Base-by-base conservation (phyloP, 306 rosid genomes). In the Cicer pinnatifidum region DNA sequence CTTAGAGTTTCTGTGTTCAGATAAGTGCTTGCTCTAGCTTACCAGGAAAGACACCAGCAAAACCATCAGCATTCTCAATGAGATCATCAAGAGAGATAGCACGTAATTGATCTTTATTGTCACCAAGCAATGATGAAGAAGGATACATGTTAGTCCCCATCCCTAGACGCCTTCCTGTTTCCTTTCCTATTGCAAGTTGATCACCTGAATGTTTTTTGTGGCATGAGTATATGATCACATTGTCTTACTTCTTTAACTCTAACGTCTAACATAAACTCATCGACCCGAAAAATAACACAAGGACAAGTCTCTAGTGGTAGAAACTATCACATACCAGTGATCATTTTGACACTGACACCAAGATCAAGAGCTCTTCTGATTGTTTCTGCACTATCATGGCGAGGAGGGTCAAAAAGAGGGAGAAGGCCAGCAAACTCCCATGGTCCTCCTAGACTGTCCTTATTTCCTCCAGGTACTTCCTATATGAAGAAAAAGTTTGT, bases 81-180 rank as follows among this genome's bases (percentile, higher is more conserved):
- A 88, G 96, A 43, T 88, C 92, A 57, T 90, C 91, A 61, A 90
- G 20, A 10, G 93, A 76, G 37, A 88, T 58, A 71, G 85, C 33
- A 19, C 79, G 80, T 51, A 83, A 19, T 65, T 61, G 85, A 59
- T 81, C 78, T 75, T 78, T 86, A 28, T 37, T 56, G 9, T 87
- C 91, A 28, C 93, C 89, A 16, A 88, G 90, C 48, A 90, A 81
- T 33, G 93, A 85, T 28, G 93, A 90, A 57, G 96, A 90, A 52
- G 96, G 96, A 68, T 90, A 88, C 92, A 88, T 90, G 74, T 86
- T 90, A 20, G 88, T 88, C 1, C 96, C 96, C 96, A 90, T 90
- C 48, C 93, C 93, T 5, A 90, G 88, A 67, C 93, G 82, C 79
- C 93, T 82, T 82, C 96, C 93, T 8, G 91, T 90, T 85, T 90